These are phyloP conservation scores for Xylariaceae sp. DNA, from an alignment of 2,329 filamentous ascomycete species.

Conservation along the genomic window DNA sequence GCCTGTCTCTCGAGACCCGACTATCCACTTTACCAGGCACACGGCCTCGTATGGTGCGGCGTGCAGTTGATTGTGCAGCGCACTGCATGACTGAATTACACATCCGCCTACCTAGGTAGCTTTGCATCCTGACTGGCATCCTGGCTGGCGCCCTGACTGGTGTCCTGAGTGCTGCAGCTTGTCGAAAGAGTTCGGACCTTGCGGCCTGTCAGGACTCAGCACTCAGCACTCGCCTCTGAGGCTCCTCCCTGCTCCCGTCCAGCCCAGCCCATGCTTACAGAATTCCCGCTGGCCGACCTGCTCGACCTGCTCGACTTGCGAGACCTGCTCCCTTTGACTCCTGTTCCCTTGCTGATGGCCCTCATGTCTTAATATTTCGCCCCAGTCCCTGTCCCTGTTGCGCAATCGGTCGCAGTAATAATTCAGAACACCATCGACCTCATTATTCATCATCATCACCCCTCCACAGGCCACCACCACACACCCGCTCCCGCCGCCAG, in stretches of 20 bases:
- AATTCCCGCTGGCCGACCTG: neutral
- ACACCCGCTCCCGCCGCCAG: constrained; percentile 6
- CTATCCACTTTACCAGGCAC: constrained; percentile 22
- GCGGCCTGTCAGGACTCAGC: neutral
- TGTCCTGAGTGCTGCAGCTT: constrained; percentile 1
- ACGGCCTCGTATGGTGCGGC: constrained; percentile 7
- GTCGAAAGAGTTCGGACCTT: neutral
- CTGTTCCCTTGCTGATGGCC: neutral
- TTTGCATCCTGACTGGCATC: neutral
- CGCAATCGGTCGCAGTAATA: constrained; percentile 8
- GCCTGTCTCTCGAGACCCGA: neutral
- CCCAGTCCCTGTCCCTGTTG: constrained; percentile 1
- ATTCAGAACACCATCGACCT: constrained; percentile 10
- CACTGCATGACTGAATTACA: constrained; percentile 13
- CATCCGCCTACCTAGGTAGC: constrained; percentile 19
- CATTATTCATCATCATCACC: constrained; percentile 11
- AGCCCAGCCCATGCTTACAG: neutral
- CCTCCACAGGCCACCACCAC: constrained; percentile 1
- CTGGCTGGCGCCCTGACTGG: neutral
- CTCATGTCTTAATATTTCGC: neutral
- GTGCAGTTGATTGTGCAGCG: neutral
- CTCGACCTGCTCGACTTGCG: neutral
- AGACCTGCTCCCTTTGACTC: neutral
- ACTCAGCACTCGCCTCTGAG: neutral
- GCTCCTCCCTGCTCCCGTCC: constrained; percentile 6